These are phyloP conservation scores for Fragaria vesca DNA, from an alignment of 306 rosid species.

Conservation along the genomic window DNA sequence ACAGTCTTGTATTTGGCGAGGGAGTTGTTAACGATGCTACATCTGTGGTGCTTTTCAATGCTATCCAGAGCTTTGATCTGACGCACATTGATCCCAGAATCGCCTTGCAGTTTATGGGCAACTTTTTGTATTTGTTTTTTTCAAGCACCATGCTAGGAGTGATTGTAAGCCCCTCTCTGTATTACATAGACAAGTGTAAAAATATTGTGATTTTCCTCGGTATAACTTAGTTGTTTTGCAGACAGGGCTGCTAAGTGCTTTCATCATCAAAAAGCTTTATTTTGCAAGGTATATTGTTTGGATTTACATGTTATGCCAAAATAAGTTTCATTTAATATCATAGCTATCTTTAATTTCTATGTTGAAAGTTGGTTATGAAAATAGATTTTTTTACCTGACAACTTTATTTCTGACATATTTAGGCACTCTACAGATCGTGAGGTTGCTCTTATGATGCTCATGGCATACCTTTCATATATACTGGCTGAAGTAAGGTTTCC, in stretches of 20 bases:
- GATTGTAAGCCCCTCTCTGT: conserved; percentile 46
- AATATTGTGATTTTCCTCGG: conserved; percentile 3
- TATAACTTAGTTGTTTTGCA: conserved; percentile 46
- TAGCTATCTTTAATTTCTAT: neutral
- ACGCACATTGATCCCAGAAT: conserved; percentile 47
- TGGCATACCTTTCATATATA: conserved; percentile 97
- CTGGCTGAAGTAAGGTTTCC: conserved; percentile 83
- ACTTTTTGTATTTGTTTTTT: conserved; percentile 69
- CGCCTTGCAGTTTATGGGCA: conserved; percentile 68
- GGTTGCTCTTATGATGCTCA: conserved; percentile 96
- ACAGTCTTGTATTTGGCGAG: conserved; percentile 98
- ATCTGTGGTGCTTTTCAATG: conserved; percentile 96
- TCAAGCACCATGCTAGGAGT: conserved; percentile 88
- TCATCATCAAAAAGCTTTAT: conserved; percentile 76
- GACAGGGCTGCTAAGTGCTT: conserved; percentile 94
- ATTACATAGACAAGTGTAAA: conserved; percentile 5
- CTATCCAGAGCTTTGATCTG: conserved; percentile 89
- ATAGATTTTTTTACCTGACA: conserved; percentile 16
- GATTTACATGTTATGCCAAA: conserved; percentile 1
- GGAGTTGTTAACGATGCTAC: conserved; percentile 99
- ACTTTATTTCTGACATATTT: conserved; percentile 28
- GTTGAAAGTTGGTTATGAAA: neutral
- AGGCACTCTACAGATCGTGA: conserved; percentile 99
- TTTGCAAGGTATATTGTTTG: conserved; percentile 66
- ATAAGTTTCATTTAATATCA: conserved; percentile 16